A percentile compares a stretch with the other conserved stretches of the same genome.
Conservation (phyloP, 768 basidiomycete species). For the Lepiota venenata region DNA sequence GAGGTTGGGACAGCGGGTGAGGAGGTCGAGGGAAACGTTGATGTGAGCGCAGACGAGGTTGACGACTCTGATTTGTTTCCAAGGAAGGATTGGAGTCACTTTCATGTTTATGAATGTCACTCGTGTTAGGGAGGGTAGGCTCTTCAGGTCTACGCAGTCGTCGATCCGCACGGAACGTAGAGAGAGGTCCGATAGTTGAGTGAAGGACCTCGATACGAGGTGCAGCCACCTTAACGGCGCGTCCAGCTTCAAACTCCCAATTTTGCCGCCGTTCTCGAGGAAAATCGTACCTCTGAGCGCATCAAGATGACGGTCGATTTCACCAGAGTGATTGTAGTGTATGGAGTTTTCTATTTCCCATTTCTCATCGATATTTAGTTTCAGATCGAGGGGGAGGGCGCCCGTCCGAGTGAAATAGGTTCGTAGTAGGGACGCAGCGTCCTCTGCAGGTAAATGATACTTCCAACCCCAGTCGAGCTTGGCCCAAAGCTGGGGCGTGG, state of each 20-base stretch:
- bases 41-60: not conserved
- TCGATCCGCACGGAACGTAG: constrained; percentile 5
- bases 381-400: constrained; percentile 2
- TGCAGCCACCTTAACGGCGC: constrained; percentile 5
- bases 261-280: not conserved
- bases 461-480: constrained; percentile 9
- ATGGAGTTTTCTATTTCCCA: constrained; percentile 7
- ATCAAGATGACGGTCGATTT: constrained; percentile 2
- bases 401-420: constrained; percentile 7
- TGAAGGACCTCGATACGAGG: constrained; percentile 1
- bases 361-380: constrained; percentile 6
- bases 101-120: constrained; percentile 1
- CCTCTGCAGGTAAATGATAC: constrained; percentile 4
- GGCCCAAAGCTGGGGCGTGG: not conserved
- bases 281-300: constrained; percentile 3
- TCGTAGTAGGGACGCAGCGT: not conserved
- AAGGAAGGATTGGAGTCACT: constrained; percentile 3
- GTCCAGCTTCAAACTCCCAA: constrained; percentile 4
- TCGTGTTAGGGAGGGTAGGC: not conserved
- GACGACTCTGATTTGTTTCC: not conserved
- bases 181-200: not conserved
- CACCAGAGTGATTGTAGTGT: not conserved
- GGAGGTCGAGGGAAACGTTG: constrained; percentile 7
- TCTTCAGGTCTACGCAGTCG: not conserved
- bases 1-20: constrained; percentile 2